These are phyloP conservation scores for Leishmania mexicana DNA, from an alignment of 208 protist species.

Conservation along the genomic window DNA sequence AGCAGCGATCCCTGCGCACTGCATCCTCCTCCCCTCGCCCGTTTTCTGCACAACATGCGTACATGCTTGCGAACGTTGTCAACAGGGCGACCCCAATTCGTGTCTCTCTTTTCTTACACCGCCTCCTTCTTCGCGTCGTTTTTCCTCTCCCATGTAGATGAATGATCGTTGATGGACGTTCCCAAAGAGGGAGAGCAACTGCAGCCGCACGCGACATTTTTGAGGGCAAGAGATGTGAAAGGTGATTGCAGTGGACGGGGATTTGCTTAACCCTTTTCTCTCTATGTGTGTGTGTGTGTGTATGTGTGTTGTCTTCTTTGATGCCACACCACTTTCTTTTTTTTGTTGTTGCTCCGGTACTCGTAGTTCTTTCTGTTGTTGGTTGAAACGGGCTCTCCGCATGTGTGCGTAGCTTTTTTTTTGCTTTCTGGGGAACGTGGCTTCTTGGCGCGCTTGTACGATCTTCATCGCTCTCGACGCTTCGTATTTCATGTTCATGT, in stretches of 20 bases:
- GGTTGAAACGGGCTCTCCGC: background rate
- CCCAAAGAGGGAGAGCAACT: background rate
- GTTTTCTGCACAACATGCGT: background rate
- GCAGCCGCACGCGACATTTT: background rate
- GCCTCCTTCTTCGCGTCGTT: background rate
- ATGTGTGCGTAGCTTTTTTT: background rate
- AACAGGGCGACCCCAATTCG: background rate
- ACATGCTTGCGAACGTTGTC: background rate
- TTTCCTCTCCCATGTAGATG: background rate
- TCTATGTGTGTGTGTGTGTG: background rate
- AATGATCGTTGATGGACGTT: background rate
- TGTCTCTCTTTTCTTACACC: background rate
- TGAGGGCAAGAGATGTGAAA: background rate
- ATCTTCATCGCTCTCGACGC: background rate
- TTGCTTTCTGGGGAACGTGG: background rate
- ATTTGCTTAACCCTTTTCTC: background rate
- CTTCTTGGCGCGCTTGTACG: background rate
- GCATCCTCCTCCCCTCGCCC: background rate
- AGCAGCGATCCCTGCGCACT: background rate
- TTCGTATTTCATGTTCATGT: background rate
- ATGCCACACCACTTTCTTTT: background rate
- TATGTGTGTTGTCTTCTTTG: background rate
- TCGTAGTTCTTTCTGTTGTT: background rate
- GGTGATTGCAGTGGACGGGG: background rate
- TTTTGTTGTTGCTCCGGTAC: background rate